phyloP scores from a whole-genome alignment of 1,139 yeast species.

The Cylindricascospora bacillispora region DNA sequence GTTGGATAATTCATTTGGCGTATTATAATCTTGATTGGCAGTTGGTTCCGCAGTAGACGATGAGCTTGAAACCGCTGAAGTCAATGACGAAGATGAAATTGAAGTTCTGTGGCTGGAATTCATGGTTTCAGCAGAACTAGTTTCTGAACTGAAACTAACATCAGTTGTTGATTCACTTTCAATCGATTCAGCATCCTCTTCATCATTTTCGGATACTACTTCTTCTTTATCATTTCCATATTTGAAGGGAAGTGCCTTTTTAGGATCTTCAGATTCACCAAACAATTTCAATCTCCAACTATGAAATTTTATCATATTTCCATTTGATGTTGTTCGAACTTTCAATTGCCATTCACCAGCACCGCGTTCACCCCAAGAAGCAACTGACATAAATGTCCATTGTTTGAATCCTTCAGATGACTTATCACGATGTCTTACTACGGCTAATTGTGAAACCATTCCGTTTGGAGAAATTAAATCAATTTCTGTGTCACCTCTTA shows the following conservation, averaged over 20 bases:
- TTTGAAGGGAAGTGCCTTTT: conserved; percentile 40
- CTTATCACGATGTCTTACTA: conserved; percentile 49
- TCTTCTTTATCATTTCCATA: conserved; percentile 32
- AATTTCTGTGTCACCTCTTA: conserved; percentile 61
- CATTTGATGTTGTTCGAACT: conserved; percentile 37
- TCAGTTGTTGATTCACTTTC: conserved; percentile 3
- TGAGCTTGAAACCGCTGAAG: conserved; percentile 1
- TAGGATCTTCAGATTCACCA: conserved; percentile 63
- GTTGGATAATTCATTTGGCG: conserved; percentile 14
- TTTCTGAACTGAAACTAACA: conserved; percentile 1
- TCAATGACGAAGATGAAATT: background rate
- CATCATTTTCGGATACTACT: conserved; percentile 1
- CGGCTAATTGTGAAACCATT: conserved; percentile 59
- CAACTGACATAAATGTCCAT: conserved; percentile 98
- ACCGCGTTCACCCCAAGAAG: conserved; percentile 91
- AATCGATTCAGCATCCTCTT: conserved; percentile 1
- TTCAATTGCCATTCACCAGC: conserved; percentile 72
- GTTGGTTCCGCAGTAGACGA: conserved; percentile 2
- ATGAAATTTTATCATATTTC: conserved; percentile 37
- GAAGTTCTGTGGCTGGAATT: background rate
- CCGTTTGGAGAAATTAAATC: conserved; percentile 67
- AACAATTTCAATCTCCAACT: conserved; percentile 72
- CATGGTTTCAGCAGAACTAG: conserved; percentile 1
- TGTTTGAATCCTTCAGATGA: conserved; percentile 48
- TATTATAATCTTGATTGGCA: conserved; percentile 3